Evolutionary conservation across 2,329 filamentous ascomycete species (phyloP), one percentile per base, ranked within the genome.

Genomic region (Apiospora kogelbergensis): DNA sequence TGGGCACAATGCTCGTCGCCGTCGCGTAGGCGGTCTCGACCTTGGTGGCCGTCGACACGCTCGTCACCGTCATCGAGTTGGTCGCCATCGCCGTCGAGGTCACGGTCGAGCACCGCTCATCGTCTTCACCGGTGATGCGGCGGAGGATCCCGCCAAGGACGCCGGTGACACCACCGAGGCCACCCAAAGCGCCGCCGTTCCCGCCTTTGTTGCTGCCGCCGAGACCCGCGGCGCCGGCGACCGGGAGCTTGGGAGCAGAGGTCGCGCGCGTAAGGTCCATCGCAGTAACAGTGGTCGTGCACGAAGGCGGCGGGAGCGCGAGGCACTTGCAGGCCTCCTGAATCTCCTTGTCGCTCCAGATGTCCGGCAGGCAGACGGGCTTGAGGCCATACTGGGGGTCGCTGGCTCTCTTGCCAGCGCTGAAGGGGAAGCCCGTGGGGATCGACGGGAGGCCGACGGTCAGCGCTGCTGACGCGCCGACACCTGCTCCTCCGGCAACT

Each of bases 1-100:
- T 68, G 44, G 66, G 41, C 6, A 64, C 70, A 63, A 72, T 68
- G 41, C 45, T 63, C 13, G 68, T 70, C 6, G 70, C 67, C 13
- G 74, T 66, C 65, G 75, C 73, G 37, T 67, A 67, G 22, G 67
- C 67, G 13, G 71, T 72, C 24, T 53, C 48, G 24, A 53, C 48
- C 13, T 53, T 53, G 7, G 64, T 22, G 0, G 68, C 69, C 4
- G 63, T 65, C 1, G 68, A 67, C 17, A 46, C 46, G 37, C 63
- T 68, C 7, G 67, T 66, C 13, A 42, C 30, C 1, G 68, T 67
- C 13, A 48, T 48, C 4, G 63, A 71, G 26, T 33, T 33, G 24
- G 53, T 60, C 42, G 65, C 63, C 37, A 65, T 68, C 45, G 48
- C 48, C n/a, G 68, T 70, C 20, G 45, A 68, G 15, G 40, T 37